Conservation (phyloP, 495 filamentous ascomycete genomes). For the Schizothecium vesticola region DNA sequence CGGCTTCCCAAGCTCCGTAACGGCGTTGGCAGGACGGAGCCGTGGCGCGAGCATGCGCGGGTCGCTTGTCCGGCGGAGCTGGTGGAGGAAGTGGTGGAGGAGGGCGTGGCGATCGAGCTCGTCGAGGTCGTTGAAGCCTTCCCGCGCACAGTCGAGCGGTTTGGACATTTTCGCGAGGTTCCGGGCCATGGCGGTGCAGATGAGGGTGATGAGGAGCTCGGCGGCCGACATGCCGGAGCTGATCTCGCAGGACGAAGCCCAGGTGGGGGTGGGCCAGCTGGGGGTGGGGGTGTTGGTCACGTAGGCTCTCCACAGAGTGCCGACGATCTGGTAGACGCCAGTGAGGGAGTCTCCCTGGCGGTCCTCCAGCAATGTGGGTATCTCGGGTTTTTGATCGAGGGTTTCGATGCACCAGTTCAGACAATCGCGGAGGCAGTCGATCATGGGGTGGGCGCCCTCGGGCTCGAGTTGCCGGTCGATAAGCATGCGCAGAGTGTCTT, state of each 20-base stretch:
- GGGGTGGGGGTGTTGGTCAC: neutral
- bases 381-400: neutral
- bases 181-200: constrained; percentile 16
- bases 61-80: constrained; percentile 5
- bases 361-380: neutral
- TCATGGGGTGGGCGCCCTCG: neutral
- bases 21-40: neutral
- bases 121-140: neutral
- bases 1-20: neutral
- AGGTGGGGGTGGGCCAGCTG: neutral
- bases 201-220: constrained; percentile 17
- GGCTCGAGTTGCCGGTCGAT: constrained; percentile 13
- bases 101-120: neutral
- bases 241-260: neutral
- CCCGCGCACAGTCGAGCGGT: neutral
- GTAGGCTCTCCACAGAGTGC: constrained; percentile 13
- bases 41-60: constrained; percentile 3
- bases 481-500: constrained; percentile 7
- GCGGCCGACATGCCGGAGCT: constrained; percentile 10
- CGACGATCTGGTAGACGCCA: constrained; percentile 10
- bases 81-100: constrained; percentile 5
- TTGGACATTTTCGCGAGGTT: neutral
- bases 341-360: neutral
- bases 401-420: constrained; percentile 11
- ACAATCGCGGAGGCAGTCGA: neutral